phyloP scores from a whole-genome alignment of 352 stramenopile genomes.

The Hyaloperonospora arabidopsidis region DNA sequence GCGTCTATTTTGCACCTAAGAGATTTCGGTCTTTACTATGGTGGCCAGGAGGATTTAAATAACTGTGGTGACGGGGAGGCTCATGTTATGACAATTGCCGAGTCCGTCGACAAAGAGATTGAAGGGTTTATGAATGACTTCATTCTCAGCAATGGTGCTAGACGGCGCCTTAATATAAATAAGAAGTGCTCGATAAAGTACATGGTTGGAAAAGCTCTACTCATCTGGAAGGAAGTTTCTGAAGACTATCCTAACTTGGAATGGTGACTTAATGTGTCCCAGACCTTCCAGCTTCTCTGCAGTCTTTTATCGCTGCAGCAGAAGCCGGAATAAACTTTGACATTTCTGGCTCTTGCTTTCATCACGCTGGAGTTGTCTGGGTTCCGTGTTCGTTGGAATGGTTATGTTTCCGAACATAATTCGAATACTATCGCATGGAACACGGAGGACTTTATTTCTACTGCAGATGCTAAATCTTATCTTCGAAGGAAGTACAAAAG shows the following conservation, averaged over 20 bases:
- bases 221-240: not conserved
- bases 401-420: not conserved
- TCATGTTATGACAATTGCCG: no score
- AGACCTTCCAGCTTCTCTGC: not conserved
- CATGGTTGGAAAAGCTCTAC: not conserved
- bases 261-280: not conserved
- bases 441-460: no score
- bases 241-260: not conserved
- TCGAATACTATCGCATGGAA: no score
- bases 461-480: no score
- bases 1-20: no score
- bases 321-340: not conserved
- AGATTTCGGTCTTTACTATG: no score
- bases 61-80: no score
- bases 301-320: no score
- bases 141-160: not conserved
- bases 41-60: no score
- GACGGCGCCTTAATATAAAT: no score
- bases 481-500: no score
- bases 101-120: no score
- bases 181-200: not conserved
- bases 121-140: not conserved
- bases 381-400: not conserved
- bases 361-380: not conserved
- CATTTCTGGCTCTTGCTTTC: not conserved